Evolutionary conservation across 1,284 basidiomycete species (phyloP), one percentile per base, ranked within the genome.

Genomic region (Cyathus olla): DNA sequence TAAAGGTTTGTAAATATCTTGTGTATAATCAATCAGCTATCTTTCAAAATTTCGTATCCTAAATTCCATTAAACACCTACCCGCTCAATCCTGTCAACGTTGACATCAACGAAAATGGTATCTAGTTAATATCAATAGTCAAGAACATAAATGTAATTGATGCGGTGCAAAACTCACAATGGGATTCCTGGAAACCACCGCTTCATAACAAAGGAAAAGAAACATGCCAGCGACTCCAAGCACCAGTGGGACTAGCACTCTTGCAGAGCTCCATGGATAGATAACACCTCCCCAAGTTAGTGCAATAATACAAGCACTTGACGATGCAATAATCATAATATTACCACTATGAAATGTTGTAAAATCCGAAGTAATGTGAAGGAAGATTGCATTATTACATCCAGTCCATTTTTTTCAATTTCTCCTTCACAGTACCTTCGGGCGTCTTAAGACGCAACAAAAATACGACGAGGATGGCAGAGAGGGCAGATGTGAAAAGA

Each of bases 361-460:
- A 11, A 61, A 31, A 37, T 15, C 27, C 28, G 42, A 24, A 40
- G 4, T 42, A 40, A 46, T 44, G 22, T 19, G 46, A 54, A 27
- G 42, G n/a, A 46, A 13, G 24, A 55, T 21, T 19, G 10, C 15
- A 27, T 28, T 13, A 69, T 44, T 60, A 80, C 78, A 79, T 69
- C 80, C 80, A 82, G 62, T 84, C 81, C 29, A 83, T 72, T 40
- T 69, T 55, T 3, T 42, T 55, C 17, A 82, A 46, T 61, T 81
- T 81, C 39, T 76, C 67, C 21, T 63, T 63, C 35, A 82, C 65
- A 0, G 64, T 66, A 2, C 72, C 75, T n/a, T 68, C 71, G 3
- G 82, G 82, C 13, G 72, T 75, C 9, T 73, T 73, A 40, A 85
- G 69, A n/a, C 74, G 72, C 51, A 87, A 68, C 60, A 78, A 79